Evolutionary conservation across 495 filamentous ascomycete species (phyloP).

Genomic region (Aspergillus funiculosus): DNA sequence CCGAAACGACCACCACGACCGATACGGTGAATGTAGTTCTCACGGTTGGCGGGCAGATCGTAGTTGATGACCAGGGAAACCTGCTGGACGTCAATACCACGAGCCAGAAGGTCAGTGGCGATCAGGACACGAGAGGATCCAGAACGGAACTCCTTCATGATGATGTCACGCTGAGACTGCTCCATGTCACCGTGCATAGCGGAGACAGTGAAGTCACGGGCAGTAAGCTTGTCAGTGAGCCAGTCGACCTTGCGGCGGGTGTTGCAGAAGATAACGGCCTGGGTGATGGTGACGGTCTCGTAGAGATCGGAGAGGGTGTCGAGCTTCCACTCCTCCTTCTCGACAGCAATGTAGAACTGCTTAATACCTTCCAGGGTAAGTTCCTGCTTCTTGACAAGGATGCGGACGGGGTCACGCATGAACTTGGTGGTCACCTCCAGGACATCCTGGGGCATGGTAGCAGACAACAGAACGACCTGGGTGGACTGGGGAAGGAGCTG

Average conservation of each 20-base stretch:
- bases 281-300: constrained; percentile 98
- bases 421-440: constrained; percentile 99
- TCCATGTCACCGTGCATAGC: constrained; percentile 99
- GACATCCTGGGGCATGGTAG: constrained; percentile 97
- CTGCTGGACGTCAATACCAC: constrained; percentile 99
- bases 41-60: constrained; percentile 94
- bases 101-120: constrained; percentile 92
- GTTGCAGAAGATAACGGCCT: constrained; percentile 99
- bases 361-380: constrained; percentile 98
- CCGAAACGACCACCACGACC: constrained; percentile 98
- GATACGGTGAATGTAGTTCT: constrained; percentile 99
- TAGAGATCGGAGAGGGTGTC: constrained; percentile 98
- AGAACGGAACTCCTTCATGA: constrained; percentile 99
- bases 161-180: constrained; percentile 92
- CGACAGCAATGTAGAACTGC: constrained; percentile 99
- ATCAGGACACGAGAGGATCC: constrained; percentile 97
- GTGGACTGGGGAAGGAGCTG: constrained; percentile 95
- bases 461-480: constrained; percentile 94
- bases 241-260: constrained; percentile 99
- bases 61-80: constrained; percentile 99
- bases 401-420: constrained; percentile 98
- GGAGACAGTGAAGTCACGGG: constrained; percentile 97
- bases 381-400: constrained; percentile 99
- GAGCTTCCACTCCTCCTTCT: constrained; percentile 99
- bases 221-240: constrained; percentile 98